phyloP scores from a whole-genome alignment of 2,329 filamentous ascomycete genomes.

The Scytalidium lignicola region DNA sequence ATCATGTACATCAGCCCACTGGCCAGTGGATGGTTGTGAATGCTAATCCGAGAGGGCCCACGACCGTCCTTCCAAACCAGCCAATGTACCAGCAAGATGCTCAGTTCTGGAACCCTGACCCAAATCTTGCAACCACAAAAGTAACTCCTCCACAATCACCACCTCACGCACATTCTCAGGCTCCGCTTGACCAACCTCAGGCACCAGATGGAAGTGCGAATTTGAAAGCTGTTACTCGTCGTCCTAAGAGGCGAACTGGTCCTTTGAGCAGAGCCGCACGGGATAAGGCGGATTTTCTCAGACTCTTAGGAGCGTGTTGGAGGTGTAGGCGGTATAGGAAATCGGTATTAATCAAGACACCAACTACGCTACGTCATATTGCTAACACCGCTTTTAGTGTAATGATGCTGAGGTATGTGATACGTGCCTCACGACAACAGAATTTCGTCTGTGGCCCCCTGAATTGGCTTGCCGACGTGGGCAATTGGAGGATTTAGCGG shows the following conservation, averaged over 20 bases:
- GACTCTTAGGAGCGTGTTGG: background rate
- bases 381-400: background rate
- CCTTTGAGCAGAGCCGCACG: background rate
- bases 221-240: background rate
- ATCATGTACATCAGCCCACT: background rate
- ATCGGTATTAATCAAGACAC: background rate
- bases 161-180: background rate
- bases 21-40: background rate
- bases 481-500: background rate
- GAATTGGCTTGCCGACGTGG: background rate
- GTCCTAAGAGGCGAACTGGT: background rate
- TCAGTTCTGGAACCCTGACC: background rate
- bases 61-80: background rate
- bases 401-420: background rate
- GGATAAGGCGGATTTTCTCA: background rate
- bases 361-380: background rate
- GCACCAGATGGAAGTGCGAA: background rate
- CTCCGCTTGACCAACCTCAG: background rate
- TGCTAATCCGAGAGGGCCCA: background rate
- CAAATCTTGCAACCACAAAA: background rate
- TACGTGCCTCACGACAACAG: background rate
- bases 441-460: background rate
- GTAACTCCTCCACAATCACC: background rate
- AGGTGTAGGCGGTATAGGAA: background rate
- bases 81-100: background rate